These are phyloP conservation scores for Hypoxylon sp. DNA, from an alignment of 2,329 filamentous ascomycete genomes.

Conservation along the genomic window DNA sequence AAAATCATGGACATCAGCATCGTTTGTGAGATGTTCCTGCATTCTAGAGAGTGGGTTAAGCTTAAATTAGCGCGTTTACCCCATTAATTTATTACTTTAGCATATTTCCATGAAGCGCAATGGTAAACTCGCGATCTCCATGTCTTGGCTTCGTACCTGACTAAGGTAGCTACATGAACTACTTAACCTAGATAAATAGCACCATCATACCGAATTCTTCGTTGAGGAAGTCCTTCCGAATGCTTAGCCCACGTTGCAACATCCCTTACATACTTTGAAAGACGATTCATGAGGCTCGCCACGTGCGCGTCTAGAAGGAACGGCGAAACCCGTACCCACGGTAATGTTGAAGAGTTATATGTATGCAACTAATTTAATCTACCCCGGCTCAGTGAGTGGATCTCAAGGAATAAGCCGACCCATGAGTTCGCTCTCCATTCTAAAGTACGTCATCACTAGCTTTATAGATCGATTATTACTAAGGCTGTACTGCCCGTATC, in stretches of 20 bases:
- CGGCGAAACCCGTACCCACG: background rate
- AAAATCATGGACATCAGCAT: background rate
- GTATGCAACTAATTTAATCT: background rate
- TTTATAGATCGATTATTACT: background rate
- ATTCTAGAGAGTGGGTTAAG: background rate
- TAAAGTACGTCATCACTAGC: background rate
- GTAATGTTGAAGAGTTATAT: background rate
- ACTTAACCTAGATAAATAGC: background rate
- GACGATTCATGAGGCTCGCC: background rate
- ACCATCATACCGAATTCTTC: background rate
- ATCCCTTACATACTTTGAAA: background rate
- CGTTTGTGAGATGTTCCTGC: background rate
- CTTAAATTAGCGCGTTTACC: background rate
- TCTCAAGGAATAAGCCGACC: background rate
- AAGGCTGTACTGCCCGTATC: background rate
- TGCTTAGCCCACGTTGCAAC: background rate
- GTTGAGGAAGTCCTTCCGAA: background rate
- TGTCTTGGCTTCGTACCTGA: background rate
- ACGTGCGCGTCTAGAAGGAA: background rate
- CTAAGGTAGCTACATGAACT: background rate
- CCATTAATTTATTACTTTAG: background rate
- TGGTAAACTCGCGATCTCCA: background rate
- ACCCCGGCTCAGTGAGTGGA: background rate
- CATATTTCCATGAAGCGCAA: background rate
- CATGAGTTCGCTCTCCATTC: background rate